A percentile compares a stretch with the other conserved stretches of the same genome.
phyloP scores from a whole-genome alignment of 148 eudicot genomes.

The Silene conica region DNA sequence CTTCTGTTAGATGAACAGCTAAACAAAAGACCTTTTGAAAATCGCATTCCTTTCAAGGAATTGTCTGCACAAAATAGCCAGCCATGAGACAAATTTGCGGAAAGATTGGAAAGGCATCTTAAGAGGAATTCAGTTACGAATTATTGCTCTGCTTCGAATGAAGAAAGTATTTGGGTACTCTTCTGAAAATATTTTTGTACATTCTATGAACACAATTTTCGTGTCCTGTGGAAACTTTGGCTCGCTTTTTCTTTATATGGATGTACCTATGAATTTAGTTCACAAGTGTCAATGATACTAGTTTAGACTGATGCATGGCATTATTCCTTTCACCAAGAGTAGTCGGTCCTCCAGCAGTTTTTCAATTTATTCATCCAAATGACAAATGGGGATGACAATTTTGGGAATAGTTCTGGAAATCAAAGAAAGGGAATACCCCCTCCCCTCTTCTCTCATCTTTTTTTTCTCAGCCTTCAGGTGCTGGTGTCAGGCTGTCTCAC shows the following conservation, averaged over 20 bases:
- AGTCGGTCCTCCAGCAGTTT: background rate
- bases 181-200: background rate
- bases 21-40: background rate
- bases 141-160: background rate
- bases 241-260: background rate
- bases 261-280: conserved; percentile 3
- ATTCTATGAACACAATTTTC: background rate
- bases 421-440: background rate
- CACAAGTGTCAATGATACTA: background rate
- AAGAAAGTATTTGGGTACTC: background rate
- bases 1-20: background rate
- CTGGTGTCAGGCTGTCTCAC: conserved; percentile 98
- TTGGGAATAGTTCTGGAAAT: background rate
- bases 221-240: background rate
- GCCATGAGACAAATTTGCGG: background rate
- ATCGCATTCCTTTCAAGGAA: background rate
- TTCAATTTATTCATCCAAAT: background rate
- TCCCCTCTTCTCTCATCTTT: background rate
- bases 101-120: background rate
- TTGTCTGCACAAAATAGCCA: background rate
- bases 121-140: background rate
- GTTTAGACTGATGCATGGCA: background rate
- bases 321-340: background rate
- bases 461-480: conserved; percentile 72
- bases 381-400: background rate